Percentiles rank a stretch among this genome's conserved stretches.
These are phyloP conservation scores for Actinidia chinensis DNA, from an alignment of 179 eudicot species.

Conservation along the genomic window DNA sequence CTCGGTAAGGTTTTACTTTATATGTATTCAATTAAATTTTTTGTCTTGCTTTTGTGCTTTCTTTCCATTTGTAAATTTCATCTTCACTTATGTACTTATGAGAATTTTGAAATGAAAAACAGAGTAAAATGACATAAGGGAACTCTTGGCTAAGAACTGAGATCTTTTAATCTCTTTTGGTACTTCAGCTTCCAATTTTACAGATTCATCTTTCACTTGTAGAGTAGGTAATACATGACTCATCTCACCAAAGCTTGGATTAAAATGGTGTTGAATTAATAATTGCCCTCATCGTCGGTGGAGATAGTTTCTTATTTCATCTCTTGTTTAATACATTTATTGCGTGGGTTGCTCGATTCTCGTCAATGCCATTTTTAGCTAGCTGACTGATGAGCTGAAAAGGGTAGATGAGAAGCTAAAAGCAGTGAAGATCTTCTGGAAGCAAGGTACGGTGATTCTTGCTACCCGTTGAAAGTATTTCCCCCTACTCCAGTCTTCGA, in stretches of 20 bases:
- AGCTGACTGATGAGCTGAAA: conserved; percentile 64
- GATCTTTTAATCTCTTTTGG: not conserved
- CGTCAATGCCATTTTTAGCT: conserved; percentile 42
- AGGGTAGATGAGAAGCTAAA: conserved; percentile 81
- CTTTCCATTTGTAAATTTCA: no score
- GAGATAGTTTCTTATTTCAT: not conserved
- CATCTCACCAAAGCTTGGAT: not conserved
- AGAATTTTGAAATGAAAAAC: no score
- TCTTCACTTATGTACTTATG: no score
- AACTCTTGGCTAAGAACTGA: no score
- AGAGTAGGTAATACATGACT: not conserved
- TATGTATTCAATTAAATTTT: no score
- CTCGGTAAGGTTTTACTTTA: no score
- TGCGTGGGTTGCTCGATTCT: not conserved
- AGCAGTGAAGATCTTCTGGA: conserved; percentile 68
- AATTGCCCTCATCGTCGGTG: not conserved
- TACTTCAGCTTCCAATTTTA: not conserved
- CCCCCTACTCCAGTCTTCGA: not conserved
- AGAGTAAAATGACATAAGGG: no score
- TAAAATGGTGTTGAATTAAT: not conserved
- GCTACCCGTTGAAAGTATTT: not conserved
- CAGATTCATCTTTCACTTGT: not conserved
- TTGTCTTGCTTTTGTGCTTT: no score
- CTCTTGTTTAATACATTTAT: not conserved
- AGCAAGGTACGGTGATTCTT: conserved; percentile 60